Percentiles rank a stretch among this genome's conserved stretches.
Conservation (phyloP, 352 stramenopile genomes). For the Phytophthora melonis region DNA sequence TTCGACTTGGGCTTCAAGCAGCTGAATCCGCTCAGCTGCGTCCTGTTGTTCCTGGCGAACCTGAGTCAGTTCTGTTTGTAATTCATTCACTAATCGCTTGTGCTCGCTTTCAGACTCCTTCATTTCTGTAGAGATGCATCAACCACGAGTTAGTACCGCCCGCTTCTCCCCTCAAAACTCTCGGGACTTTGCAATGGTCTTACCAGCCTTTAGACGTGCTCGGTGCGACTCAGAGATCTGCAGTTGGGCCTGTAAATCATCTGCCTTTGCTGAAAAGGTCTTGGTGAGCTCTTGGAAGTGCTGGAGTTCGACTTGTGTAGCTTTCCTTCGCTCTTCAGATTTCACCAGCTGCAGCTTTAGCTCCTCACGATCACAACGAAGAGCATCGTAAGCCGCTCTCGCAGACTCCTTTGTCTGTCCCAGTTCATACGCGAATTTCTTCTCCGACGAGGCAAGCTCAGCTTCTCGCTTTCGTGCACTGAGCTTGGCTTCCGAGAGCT, state of each 20-base stretch:
- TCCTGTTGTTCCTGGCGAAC: constrained; percentile 41
- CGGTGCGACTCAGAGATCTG: constrained; percentile 56
- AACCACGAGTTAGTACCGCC: constrained; percentile 5
- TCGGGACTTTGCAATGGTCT: background rate
- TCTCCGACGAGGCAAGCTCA: constrained; percentile 58
- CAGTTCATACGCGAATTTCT: constrained; percentile 78
- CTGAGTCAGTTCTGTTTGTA: constrained; percentile 44
- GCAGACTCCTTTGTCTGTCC: constrained; percentile 74
- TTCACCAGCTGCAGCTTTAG: constrained; percentile 67
- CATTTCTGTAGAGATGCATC: constrained; percentile 41
- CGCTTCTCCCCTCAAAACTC: background rate
- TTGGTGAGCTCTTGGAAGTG: constrained; percentile 61
- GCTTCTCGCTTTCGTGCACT: constrained; percentile 62
- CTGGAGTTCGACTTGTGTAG: constrained; percentile 54
- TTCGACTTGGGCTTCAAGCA: constrained; percentile 50
- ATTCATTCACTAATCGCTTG: constrained; percentile 40
- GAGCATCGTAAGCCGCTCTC: constrained; percentile 67
- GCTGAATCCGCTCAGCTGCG: constrained; percentile 43
- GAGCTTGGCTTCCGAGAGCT: constrained; percentile 72
- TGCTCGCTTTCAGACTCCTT: constrained; percentile 43
- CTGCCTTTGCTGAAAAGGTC: constrained; percentile 62
- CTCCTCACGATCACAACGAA: constrained; percentile 67
- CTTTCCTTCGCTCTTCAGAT: constrained; percentile 53
- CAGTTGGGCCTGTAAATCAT: constrained; percentile 62
- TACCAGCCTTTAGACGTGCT: constrained; percentile 47